Base-by-base conservation (phyloP, 2,329 filamentous ascomycete genomes). In the Ceratocystis destructans region DNA sequence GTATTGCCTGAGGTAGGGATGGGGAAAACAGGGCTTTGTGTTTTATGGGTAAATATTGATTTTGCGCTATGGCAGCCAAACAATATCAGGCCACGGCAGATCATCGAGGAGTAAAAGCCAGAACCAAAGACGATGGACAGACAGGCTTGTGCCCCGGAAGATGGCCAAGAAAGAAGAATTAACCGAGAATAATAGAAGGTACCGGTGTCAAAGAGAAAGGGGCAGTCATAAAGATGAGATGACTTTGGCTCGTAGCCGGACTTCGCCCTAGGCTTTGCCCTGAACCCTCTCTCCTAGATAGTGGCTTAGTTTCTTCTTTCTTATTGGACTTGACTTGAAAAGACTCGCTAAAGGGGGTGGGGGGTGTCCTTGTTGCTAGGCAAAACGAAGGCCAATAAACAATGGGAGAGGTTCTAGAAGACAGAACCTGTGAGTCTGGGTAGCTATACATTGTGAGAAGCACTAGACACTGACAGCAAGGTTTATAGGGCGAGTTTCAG, bases 131-230 rank as follows among this genome's bases (percentile, higher is more conserved):
- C 57, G 33, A 61, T 20, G 3, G 28, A 31, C n/a, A 33, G 57
- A 31, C n/a, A 33, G 57, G 10, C 10, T 33, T 15, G 44, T 28
- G n/a, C 55, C 44, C 46, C 50, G 12, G 22, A 46, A 63, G 37
- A 4, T 15, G 37, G 37, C 37, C 10, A 15, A 41, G 10, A 41
- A n/a, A 48, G 61, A 63, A 50, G 44, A 48, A 48, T 50, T 41
- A 50, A n/a, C 61, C 61, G 61, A 63, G 44, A 63, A 63, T 28
- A 63, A 63, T 63, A 25, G 61, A 63, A 63, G 61, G 48, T 25
- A 22, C 22, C 25, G 22, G 61, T 22, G 31, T 48, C 44, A 63
- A 41, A 50, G 61, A 63, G 61, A 48, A 46, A 48, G 61, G 46
- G 61, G 41, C 15, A n/a, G 44, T 25, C 20, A 25, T 20, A 20